phyloP scores from a whole-genome alignment of 2,329 filamentous ascomycete species.

The Cordyceps militaris region DNA sequence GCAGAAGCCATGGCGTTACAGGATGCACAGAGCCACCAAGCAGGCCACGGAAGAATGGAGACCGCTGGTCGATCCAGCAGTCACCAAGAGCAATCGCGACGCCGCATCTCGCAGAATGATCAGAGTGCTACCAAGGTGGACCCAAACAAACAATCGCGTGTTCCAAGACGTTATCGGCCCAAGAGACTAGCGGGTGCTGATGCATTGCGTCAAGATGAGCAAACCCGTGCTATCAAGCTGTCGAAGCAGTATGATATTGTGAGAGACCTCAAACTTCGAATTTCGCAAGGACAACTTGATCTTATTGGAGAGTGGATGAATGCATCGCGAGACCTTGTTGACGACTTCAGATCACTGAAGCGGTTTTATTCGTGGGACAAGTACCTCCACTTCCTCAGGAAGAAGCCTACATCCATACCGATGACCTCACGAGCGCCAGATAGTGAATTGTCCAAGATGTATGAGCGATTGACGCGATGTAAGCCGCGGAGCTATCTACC shows the following conservation, averaged over 20 bases:
- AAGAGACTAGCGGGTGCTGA: conserved; percentile 39
- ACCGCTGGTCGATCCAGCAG: background rate
- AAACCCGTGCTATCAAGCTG: conserved; percentile 32
- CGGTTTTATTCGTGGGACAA: conserved; percentile 62
- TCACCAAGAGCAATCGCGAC: background rate
- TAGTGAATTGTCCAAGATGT: conserved; percentile 47
- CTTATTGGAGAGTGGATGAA: conserved; percentile 49
- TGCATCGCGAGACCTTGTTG: conserved; percentile 51
- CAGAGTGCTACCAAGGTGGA: background rate
- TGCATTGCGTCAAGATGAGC: conserved; percentile 38
- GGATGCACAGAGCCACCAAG: conserved; percentile 34
- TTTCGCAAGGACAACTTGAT: conserved; percentile 35
- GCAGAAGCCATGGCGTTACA: conserved; percentile 66
- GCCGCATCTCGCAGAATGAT: background rate
- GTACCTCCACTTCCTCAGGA: conserved; percentile 51
- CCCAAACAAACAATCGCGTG: background rate
- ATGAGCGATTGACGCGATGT: conserved; percentile 49
- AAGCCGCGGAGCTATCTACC: conserved; percentile 22
- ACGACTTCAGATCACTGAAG: conserved; percentile 57
- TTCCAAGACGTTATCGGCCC: conserved; percentile 38
- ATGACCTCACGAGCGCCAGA: conserved; percentile 22
- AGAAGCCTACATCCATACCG: conserved; percentile 20
- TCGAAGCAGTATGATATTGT: conserved; percentile 38
- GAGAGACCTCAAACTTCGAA: conserved; percentile 34
- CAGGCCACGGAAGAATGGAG: conserved; percentile 14